These are phyloP conservation scores for Pythium folliculosum DNA, from an alignment of 352 stramenopile genomes.

Conservation along the genomic window DNA sequence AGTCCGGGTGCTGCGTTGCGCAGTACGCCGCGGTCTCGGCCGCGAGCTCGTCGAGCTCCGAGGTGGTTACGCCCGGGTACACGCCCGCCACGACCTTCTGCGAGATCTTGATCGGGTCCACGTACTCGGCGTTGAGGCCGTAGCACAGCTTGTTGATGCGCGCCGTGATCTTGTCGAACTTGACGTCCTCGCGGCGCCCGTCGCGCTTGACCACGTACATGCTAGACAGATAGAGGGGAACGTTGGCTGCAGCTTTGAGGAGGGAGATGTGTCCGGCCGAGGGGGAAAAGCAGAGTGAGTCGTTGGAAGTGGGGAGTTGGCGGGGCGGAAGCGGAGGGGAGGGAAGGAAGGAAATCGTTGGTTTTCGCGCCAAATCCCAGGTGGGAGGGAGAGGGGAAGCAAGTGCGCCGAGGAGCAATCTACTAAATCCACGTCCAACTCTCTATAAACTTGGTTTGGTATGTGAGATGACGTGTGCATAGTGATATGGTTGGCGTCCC, in stretches of 20 bases:
- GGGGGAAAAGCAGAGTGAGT: slow-evolving; percentile 21
- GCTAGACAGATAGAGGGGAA: slow-evolving; percentile 11
- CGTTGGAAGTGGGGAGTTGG: background rate
- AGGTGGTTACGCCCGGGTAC: slow-evolving; percentile 98
- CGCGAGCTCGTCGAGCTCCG: slow-evolving; percentile 97
- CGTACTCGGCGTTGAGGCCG: slow-evolving; percentile 96
- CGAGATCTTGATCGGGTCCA: slow-evolving; percentile 96
- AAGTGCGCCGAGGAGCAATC: background rate
- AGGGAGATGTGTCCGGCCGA: background rate
- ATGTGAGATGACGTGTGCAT: slow-evolving; percentile 8
- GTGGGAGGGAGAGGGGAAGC: background rate
- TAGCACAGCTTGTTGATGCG: slow-evolving; percentile 99
- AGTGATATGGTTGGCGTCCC: background rate
- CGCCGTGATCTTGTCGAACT: slow-evolving; percentile 98
- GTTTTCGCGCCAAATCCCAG: slow-evolving; percentile 15
- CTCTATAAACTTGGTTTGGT: background rate
- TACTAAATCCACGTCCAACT: slow-evolving; percentile 8
- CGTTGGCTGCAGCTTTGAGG: background rate
- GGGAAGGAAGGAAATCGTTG: background rate
- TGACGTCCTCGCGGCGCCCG: slow-evolving; percentile 91
- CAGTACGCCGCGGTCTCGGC: slow-evolving; percentile 98
- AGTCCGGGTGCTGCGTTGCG: slow-evolving; percentile 98
- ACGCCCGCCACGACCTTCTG: slow-evolving; percentile 99
- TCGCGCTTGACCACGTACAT: slow-evolving; percentile 97
- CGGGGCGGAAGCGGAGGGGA: background rate